phyloP scores from a whole-genome alignment of 1,284 basidiomycete genomes.

The Ceratobasidium sp. region DNA sequence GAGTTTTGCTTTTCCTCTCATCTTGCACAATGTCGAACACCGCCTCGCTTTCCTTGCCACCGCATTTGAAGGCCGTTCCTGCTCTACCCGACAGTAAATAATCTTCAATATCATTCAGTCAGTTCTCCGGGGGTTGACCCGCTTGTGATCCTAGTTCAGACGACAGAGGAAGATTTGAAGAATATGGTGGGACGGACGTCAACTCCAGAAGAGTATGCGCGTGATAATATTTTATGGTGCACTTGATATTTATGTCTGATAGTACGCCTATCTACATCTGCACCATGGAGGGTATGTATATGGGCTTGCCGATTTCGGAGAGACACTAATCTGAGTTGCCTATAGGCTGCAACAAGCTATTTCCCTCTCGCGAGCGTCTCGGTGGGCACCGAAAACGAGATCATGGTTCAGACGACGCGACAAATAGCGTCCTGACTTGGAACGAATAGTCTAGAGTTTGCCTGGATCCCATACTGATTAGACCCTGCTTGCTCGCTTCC shows the following conservation, averaged over 20 bases:
- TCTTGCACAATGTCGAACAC: background rate
- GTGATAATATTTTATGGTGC: no score
- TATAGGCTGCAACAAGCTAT: slow-evolving; percentile 71
- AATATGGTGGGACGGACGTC: slow-evolving; percentile 25
- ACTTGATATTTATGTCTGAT: background rate
- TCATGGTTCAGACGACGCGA: slow-evolving; percentile 63
- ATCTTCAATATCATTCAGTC: background rate
- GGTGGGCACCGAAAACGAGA: slow-evolving; percentile 75
- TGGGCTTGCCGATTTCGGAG: background rate
- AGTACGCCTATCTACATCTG: slow-evolving; percentile 25
- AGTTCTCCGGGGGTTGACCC: background rate
- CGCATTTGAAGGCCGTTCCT: slow-evolving; percentile 11
- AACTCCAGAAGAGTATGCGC: slow-evolving; percentile 28
- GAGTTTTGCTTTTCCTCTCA: background rate
- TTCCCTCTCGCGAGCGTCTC: slow-evolving; percentile 70
- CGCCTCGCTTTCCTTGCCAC: background rate
- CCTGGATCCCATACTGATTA: no score
- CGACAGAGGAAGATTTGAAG: slow-evolving; percentile 23
- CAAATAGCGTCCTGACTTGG: slow-evolving; percentile 71
- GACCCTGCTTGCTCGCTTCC: no score
- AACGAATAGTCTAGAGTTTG: no score
- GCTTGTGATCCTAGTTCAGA: slow-evolving; percentile 1
- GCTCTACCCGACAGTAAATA: slow-evolving; percentile 17
- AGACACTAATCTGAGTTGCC: no score
- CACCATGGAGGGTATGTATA: slow-evolving; percentile 4